Evolutionary conservation across 73 alveolate genomes (phyloP), one percentile per base, ranked within the genome.

Genomic region (Paramecium bursaria): DNA sequence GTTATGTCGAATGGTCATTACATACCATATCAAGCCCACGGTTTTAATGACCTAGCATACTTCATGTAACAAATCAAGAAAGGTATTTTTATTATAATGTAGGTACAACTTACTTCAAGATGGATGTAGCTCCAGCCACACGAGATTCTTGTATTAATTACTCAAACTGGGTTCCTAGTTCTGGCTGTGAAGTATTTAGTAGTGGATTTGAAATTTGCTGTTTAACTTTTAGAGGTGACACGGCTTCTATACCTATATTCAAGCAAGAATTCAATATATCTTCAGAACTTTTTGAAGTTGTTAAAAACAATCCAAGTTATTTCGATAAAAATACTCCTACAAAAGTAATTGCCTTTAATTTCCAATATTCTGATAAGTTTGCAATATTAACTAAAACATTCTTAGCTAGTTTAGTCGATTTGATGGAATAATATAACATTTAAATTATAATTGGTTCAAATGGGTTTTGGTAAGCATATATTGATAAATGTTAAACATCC

Each of bases 1-100:
- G 9, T 48, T 5, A 13, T 48, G 21, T 48, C 9, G 15, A 17
- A 13, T 51, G 46, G n/a, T 7, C 11, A 48, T n/a, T 48, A 6
- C 61, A 6, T 48, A 11, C 61, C 61, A 6, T 48, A 48, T 48
- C 15, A 48, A 48, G 61, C 61, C 4, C 61, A 48, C 15, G 61
- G 61, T 11, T 48, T 48, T 14, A 48, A 48, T 48, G 61, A 48
- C 15, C 7, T 48, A 6, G 30, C 61, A 6, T 48, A 48, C 26
- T 9, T 48, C 6, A 9, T 48, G 26, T 48, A 48, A 48, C 15
- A 9, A 14, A 14, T 48, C 7, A 48, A 48, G 23, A 48, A 48
- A 48, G 61, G 61, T 48, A 6, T 48, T 4, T 48, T 11, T 39
- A 39, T 39, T 7, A 7, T 7, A 39, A 39, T 39, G 4, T 48